Percentiles rank a stretch among this genome's conserved stretches.
These are phyloP conservation scores for Paramecium sonneborni DNA, from an alignment of 73 alveolate species.

Conservation along the genomic window DNA sequence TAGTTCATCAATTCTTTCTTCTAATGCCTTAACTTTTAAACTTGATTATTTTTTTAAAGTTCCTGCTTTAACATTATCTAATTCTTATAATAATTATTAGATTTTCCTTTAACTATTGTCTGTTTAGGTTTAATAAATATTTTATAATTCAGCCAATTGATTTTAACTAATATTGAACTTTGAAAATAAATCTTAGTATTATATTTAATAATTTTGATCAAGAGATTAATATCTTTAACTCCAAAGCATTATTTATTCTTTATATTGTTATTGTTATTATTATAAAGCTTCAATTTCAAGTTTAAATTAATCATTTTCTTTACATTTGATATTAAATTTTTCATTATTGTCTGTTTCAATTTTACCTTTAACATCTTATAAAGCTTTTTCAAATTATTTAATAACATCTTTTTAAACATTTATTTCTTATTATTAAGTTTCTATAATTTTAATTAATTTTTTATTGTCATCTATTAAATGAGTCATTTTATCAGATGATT, in stretches of 20 bases:
- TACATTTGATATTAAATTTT: neutral
- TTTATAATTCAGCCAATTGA: neutral
- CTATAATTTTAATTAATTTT: neutral
- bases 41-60: neutral
- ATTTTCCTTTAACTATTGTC: neutral
- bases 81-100: neutral
- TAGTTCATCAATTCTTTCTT: slow-evolving; percentile 1
- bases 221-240: slow-evolving; percentile 9
- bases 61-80: neutral
- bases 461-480: slow-evolving; percentile 34
- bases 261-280: neutral
- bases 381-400: slow-evolving; percentile 26
- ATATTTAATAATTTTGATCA: slow-evolving; percentile 33
- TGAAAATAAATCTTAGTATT: slow-evolving; percentile 7
- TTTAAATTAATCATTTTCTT: neutral
- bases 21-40: neutral
- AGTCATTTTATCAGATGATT: slow-evolving; percentile 3
- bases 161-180: slow-evolving; percentile 3
- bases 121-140: neutral
- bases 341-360: neutral
- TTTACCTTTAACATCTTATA: neutral
- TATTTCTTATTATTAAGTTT: slow-evolving; percentile 15
- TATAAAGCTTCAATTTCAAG: neutral
- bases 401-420: slow-evolving; percentile 22
- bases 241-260: slow-evolving; percentile 37